Evolutionary conservation across 129 eudicot genomes (phyloP), one percentile per base, ranked within the genome.

Genomic region (Ambrosia trifida): DNA sequence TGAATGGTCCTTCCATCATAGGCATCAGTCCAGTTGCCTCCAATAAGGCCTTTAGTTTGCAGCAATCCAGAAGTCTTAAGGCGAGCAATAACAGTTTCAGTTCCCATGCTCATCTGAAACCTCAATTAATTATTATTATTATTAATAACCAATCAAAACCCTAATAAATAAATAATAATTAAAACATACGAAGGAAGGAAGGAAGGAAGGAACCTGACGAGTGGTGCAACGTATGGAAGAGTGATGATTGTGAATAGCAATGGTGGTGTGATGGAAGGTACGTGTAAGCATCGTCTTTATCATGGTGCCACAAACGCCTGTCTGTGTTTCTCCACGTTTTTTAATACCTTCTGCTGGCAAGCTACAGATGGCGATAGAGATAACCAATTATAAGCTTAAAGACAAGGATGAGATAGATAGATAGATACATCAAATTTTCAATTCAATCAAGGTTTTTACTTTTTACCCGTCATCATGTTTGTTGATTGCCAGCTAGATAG

Each of bases 11-110:
- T 94, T 49, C 91, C 96, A 82, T 84, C 96, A 77, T 90, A 85
- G 7, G 99, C 90, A 70, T 94, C 96, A 17, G 44, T 76, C 97
- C 97, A 94, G 67, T 87, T 89, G 51, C 99, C 99, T 51, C 91
- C 99, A 68, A 94, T 86, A 46, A 87, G 83, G 32, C 90, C 99
- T 70, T 82, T 85, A 14, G 81, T 89, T 73, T 45, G 74, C 2
- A 90, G 70, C 19, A 90, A 72, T 1, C 96, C 99, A 32, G 78
- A 76, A 62, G 81, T 81, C 83, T 64, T 85, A 36, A 94, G 79
- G 43, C 85, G 80, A 81, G 80, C 83, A 73, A 83, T 83, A 82
- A 94, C 63, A 81, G 74, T 85, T 57, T 85, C 61, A 0, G 93
- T 84, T 33, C 83, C 84, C 76, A 65, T 85, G 77, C 86, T 87